A percentile compares a stretch with the other conserved stretches of the same genome.
Conservation (phyloP, 257 asterid genomes). For the Solanum rostratum region DNA sequence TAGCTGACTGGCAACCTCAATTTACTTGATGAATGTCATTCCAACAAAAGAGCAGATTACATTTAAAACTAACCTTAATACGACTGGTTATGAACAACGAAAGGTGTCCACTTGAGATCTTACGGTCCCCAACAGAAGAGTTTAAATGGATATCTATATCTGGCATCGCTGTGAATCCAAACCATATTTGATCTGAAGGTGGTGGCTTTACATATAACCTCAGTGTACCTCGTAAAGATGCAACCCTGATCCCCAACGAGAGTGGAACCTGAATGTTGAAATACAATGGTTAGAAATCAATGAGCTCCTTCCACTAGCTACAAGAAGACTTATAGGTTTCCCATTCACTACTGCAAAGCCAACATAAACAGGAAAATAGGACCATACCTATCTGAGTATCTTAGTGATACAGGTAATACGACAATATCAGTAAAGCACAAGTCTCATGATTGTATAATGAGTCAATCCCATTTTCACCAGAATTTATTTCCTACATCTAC, state of each 20-base stretch:
- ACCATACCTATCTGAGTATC: background rate
- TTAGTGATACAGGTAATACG: background rate
- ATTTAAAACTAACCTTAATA: constrained; percentile 54
- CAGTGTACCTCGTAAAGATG: constrained; percentile 78
- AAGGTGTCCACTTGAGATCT: constrained; percentile 69
- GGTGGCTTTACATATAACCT: constrained; percentile 76
- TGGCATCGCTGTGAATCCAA: constrained; percentile 86
- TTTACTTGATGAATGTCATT: background rate
- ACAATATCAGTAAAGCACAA: background rate
- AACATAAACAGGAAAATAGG: background rate
- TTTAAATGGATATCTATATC: constrained; percentile 75
- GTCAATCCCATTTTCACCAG: background rate
- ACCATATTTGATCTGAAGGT: constrained; percentile 95
- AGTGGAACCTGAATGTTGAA: constrained; percentile 63
- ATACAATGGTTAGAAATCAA: constrained; percentile 8
- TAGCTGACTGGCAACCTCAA: background rate
- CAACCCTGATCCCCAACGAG: constrained; percentile 56
- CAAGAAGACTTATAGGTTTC: background rate
- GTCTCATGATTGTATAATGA: background rate
- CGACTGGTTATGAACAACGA: constrained; percentile 63
- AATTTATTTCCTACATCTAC: background rate
- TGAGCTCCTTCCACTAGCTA: background rate
- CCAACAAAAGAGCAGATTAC: background rate
- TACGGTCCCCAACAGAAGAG: constrained; percentile 72
- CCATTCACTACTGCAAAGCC: background rate